A percentile compares a stretch with the other conserved stretches of the same genome.
phyloP scores from a whole-genome alignment of 2,329 filamentous ascomycete species.

The Chaetomium olivaceum region DNA sequence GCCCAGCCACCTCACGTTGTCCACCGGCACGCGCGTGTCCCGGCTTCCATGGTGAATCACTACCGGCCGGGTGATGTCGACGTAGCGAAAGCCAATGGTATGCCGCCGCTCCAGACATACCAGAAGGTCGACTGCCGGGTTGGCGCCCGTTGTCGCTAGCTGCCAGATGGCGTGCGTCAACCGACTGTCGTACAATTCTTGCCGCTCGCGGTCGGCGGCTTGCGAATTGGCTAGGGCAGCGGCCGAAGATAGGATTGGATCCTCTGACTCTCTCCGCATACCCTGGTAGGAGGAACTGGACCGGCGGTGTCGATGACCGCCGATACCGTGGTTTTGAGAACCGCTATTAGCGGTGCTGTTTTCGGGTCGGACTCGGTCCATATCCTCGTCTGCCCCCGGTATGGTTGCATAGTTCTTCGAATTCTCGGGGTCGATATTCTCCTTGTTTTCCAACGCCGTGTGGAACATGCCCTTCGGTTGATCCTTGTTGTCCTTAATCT shows the following conservation, averaged over 20 bases:
- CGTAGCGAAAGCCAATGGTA: conserved; percentile 92
- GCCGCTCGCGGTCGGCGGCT: conserved; percentile 69
- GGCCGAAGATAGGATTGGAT: conserved; percentile 49
- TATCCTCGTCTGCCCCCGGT: conserved; percentile 43
- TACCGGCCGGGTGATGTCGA: conserved; percentile 87
- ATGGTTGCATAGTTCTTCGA: conserved; percentile 23
- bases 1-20: conserved; percentile 93
- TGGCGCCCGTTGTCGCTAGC: conserved; percentile 83
- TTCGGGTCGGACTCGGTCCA: conserved; percentile 48
- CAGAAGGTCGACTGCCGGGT: conserved; percentile 89
- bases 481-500: conserved; percentile 45
- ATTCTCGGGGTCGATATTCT: conserved; percentile 43
- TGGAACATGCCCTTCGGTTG: conserved; percentile 33
- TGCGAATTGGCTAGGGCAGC: conserved; percentile 49
- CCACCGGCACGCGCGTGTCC: conserved; percentile 88
- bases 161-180: conserved; percentile 95
- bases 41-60: conserved; percentile 92
- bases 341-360: conserved; percentile 26
- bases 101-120: conserved; percentile 90
- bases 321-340: conserved; percentile 17
- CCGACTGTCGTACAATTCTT: conserved; percentile 75
- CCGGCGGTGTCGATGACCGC: conserved; percentile 32
- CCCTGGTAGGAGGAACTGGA: conserved; percentile 30
- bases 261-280: conserved; percentile 29
- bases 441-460: conserved; percentile 48